Evolutionary conservation across 768 basidiomycete genomes (phyloP), one percentile per base, ranked within the genome.

Genomic region (Mrakia blollopis): DNA sequence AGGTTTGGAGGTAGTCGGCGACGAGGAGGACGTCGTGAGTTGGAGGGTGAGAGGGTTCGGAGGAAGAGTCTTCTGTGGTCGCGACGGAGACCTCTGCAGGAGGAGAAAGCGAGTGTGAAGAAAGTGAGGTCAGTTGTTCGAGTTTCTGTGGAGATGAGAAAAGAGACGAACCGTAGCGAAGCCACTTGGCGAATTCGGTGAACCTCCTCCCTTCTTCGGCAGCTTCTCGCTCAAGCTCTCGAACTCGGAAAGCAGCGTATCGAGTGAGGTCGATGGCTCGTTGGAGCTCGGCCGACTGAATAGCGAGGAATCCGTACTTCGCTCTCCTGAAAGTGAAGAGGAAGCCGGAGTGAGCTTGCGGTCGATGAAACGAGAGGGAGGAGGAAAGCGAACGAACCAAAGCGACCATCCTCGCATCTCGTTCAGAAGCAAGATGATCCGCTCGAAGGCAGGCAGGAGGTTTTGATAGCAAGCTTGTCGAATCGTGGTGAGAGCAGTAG

Each of bases 151-250:
- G 23, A 60, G 35, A 39, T 14, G 23, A 14, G 69, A 65, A 21
- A 30, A 37, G 73, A 30, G 32, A 72, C 81, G 35, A 13, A 80
- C 81, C 81, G 67, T 74, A 82, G 7, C 69, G 65, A 6, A 82
- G 13, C 82, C 82, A 82, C 9, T 73, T 61, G 28, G 75, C 39
- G 54, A 82, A 81, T n/a, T 80, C 80, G 16, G 70, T 69, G 65
- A 82, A 82, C 30, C 76, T 73, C 7, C 78, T 63, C 62, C 79
- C 78, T 37, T 82, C 82, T 25, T 82, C 81, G 23, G 78, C 62
- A 0, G 78, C 80, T 25, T 71, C 68, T 6, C 62, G 32, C 57
- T 81, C 80, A 14, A 82, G 14, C 16, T 44, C 35, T 0, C 70
- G 28, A 0, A 68, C 41, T 23, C 18, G 16, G 11, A 54, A 52